A percentile compares a stretch with the other conserved stretches of the same genome.
Conservation (phyloP, 2,329 filamentous ascomycete species). For the Sclerotinia glacialis region DNA sequence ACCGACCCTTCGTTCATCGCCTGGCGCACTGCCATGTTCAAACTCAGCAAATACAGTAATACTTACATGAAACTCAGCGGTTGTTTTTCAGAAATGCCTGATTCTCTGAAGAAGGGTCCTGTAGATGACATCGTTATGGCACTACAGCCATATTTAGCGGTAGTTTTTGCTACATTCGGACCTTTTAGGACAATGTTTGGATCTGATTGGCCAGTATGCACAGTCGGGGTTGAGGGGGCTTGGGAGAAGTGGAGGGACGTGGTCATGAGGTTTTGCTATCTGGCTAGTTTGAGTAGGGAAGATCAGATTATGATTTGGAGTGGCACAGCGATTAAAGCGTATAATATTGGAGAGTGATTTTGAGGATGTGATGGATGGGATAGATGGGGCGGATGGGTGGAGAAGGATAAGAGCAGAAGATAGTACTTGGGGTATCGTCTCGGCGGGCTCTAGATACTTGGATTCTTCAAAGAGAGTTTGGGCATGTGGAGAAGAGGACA, state of each 20-base stretch:
- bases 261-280: conserved; percentile 64
- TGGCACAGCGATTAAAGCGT: conserved; percentile 69
- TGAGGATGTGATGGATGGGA: conserved; percentile 10
- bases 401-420: background rate
- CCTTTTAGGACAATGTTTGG: conserved; percentile 78
- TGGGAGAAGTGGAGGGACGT: conserved; percentile 76
- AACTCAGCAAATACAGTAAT: conserved; percentile 60
- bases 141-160: conserved; percentile 68
- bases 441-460: background rate
- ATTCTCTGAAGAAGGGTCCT: conserved; percentile 48
- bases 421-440: background rate
- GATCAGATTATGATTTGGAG: conserved; percentile 69
- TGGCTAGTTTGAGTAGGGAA: conserved; percentile 58
- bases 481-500: background rate
- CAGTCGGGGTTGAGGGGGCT: conserved; percentile 56
- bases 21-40: conserved; percentile 68
- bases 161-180: conserved; percentile 70
- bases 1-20: conserved; percentile 51
- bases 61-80: conserved; percentile 95
- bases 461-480: background rate
- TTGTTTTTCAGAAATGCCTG: conserved; percentile 72
- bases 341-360: conserved; percentile 47
- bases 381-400: background rate
- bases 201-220: conserved; percentile 92
- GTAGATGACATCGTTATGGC: conserved; percentile 59